Evolutionary conservation across 371 early-diverging fungal species (phyloP), one percentile per base, ranked within the genome.

Genomic region (Rhizopus arrhizus): DNA sequence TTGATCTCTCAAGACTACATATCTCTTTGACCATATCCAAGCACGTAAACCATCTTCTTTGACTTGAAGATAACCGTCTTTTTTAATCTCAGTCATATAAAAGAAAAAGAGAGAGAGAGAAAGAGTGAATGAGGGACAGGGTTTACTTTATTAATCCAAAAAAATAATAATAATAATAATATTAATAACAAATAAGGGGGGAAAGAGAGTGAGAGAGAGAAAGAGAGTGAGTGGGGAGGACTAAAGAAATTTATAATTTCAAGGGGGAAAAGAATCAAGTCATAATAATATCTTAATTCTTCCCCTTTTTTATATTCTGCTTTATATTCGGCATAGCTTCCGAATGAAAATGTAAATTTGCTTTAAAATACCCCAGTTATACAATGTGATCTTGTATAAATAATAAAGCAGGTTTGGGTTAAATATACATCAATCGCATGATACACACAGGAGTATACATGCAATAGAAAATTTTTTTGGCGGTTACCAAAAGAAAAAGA

Each of bases 11-110:
- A 94, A 80, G n/a, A 92, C 81, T 48, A 91, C 83, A 86, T 89
- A 94, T 29, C 93, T 76, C 73, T 91, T 92, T 32, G 89, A 85
- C 95, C 95, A 94, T 61, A 92, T 81, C 82, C 91, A 92, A 51
- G 86, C 82, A 47, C 78, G 56, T 56, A 90, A 63, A 29, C 90
- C 90, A 62, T 88, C 90, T 68, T 94, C 94, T 74, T 89, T 90
- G 33, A 93, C 83, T 47, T 68, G 68, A 35, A 81, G 70, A 61
- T 88, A 82, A 35, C 91, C 91, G 45, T 85, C 74, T 64, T 89
- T 92, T 63, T 70, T 75, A 31, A 75, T 75, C 59, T 74, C 75
- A 54, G 74, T 59, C 74, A 75, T 43, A 15, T 22, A 47, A 28
- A 48, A 28, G 8, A 22, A 48, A 48, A 28, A 48, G 0, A 48